Evolutionary conservation across 2,329 filamentous ascomycete genomes (phyloP), one percentile per base, ranked within the genome.

Genomic region (Neoascochyta sp.): DNA sequence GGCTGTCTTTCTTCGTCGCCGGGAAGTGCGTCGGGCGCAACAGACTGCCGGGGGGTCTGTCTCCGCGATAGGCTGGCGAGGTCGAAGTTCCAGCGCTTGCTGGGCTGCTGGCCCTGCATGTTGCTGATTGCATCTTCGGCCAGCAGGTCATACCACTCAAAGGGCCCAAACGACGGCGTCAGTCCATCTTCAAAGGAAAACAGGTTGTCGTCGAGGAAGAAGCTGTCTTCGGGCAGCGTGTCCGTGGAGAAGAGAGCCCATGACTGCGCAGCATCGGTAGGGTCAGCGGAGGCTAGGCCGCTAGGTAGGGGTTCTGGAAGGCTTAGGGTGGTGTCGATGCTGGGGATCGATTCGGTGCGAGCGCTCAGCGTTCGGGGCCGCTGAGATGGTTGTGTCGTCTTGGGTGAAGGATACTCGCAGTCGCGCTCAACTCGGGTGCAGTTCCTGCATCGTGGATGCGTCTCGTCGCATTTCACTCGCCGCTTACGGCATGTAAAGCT

Each of bases 401-500:
- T 43, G 12, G 35, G 38, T 47, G 40, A n/a, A n/a, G n/a, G 28
- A 42, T 68, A 69, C 9, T 61, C 45, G 39, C 67, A 71, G 18
- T 59, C 55, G 23, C 65, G 58, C 16, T 58, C 53, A 13, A 61
- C 63, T 41, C 68, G 68, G 5, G 52, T 45, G 45, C 67, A 71
- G 34, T 65, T 64, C 11, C 57, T 60, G 41, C 68, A 70, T 13
- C 52, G 44, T 7, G 66, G 68, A 34, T 60, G 65, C 17, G 52
- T 54, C 48, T 73, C 69, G 35, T 71, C 69, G 46, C 70, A 73
- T 50, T 73, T 73, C 45, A 72, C 69, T 38, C 71, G 66, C 24
- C 70, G 57, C 35, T 63, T 62, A 17, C 67, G 65, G 42, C 68
- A 71, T n/a, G 64, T 65, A 32, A 66, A 45, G 41, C 64, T 68